phyloP scores from a whole-genome alignment of 768 basidiomycete species.

The Clavulina sp. region DNA sequence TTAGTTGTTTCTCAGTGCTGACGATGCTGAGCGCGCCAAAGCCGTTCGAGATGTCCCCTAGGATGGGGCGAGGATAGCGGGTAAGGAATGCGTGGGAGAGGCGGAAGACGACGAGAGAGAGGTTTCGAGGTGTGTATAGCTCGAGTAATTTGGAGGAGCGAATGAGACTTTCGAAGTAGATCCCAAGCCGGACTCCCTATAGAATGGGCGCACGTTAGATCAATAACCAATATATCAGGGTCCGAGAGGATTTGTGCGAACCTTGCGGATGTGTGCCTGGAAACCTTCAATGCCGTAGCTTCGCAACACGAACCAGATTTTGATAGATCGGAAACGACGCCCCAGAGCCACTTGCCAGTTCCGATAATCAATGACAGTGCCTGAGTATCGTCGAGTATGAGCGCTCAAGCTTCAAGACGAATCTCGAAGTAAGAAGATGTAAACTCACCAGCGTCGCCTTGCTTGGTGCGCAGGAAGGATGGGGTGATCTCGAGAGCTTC shows the following conservation, averaged over 20 bases:
- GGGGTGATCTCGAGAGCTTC: constrained; percentile 78
- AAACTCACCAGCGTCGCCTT: constrained; percentile 55
- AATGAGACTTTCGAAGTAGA: constrained; percentile 43
- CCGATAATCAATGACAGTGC: constrained; percentile 71
- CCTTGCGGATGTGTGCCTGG: constrained; percentile 52
- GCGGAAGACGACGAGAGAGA: constrained; percentile 64
- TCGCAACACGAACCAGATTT: constrained; percentile 82
- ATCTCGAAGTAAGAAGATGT: too few relatives aligned
- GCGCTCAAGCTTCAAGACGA: too few relatives aligned
- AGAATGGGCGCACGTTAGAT: neutral
- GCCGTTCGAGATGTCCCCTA: too few relatives aligned
- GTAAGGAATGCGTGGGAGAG: constrained; percentile 18
- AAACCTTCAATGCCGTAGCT: constrained; percentile 71
- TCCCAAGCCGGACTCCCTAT: constrained; percentile 43
- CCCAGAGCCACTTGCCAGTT: constrained; percentile 77
- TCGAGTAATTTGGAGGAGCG: constrained; percentile 30
- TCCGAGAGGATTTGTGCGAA: constrained; percentile 12
- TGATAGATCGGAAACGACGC: constrained; percentile 77
- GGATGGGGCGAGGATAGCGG: neutral
- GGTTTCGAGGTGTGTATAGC: constrained; percentile 50
- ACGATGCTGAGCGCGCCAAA: constrained; percentile 5
- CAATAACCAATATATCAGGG: neutral
- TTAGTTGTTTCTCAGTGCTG: constrained; percentile 24
- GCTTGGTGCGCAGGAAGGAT: constrained; percentile 59
- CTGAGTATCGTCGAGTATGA: constrained; percentile 25